These are phyloP conservation scores for Anthostomella pinea DNA, from an alignment of 2,329 filamentous ascomycete genomes.

Conservation along the genomic window DNA sequence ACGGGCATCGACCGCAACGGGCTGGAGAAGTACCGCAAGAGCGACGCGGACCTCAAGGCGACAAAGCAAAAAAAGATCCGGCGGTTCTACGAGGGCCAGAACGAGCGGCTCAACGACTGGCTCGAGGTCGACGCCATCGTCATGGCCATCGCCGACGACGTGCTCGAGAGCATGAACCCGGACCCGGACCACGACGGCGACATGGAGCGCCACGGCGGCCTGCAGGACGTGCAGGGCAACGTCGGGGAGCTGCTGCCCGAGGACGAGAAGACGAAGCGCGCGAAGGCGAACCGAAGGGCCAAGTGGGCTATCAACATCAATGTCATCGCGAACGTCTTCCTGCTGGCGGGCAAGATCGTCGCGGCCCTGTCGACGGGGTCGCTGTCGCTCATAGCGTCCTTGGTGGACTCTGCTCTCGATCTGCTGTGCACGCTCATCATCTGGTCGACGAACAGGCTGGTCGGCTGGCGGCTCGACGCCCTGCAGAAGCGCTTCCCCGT, in stretches of 20 bases:
- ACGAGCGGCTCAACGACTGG: constrained; percentile 54
- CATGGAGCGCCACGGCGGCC: constrained; percentile 48
- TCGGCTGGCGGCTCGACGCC: constrained; percentile 52
- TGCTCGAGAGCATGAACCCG: constrained; percentile 59
- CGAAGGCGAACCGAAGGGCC: constrained; percentile 45
- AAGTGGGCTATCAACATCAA: constrained; percentile 55
- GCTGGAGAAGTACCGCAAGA: constrained; percentile 49
- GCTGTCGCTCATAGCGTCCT: constrained; percentile 58
- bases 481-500: constrained; percentile 57
- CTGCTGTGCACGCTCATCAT: constrained; percentile 60
- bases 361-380: constrained; percentile 55
- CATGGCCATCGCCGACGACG: constrained; percentile 53
- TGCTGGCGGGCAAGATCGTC: constrained; percentile 53
- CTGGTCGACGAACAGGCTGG: constrained; percentile 57
- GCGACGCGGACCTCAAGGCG: constrained; percentile 49
- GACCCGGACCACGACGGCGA: constrained; percentile 56
- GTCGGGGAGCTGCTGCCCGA: constrained; percentile 55
- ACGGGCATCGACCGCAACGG: constrained; percentile 43
- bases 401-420: constrained; percentile 60
- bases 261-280: constrained; percentile 48
- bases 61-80: constrained; percentile 53
- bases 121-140: constrained; percentile 57
- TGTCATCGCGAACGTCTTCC: constrained; percentile 56
- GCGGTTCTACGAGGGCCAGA: constrained; percentile 53
- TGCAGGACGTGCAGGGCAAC: constrained; percentile 46